Conservation (phyloP, 108 stramenopile species). For the Aurantiochytrium sp. region DNA sequence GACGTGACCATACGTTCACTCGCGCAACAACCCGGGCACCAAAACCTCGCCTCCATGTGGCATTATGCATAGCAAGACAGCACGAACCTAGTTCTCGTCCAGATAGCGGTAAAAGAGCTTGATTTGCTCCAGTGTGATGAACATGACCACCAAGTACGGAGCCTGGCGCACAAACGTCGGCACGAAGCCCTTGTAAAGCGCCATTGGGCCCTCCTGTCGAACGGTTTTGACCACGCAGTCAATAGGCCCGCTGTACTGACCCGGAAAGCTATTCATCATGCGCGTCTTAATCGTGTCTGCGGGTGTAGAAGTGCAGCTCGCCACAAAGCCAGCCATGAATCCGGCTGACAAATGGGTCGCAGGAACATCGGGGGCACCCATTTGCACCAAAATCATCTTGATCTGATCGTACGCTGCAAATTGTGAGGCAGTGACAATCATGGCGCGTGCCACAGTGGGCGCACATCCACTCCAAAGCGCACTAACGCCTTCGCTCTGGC, state of each 20-base stretch:
- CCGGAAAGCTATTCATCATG: neutral
- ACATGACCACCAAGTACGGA: constrained; percentile 14
- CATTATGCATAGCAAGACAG: no score
- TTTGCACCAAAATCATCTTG: neutral
- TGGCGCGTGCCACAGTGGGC: neutral
- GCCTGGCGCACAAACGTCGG: constrained; percentile 19
- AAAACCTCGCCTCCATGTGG: no score
- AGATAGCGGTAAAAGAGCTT: neutral
- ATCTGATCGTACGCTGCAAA: constrained; percentile 17
- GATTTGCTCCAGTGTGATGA: neutral
- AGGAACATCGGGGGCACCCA: neutral
- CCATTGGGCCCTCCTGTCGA: constrained; percentile 14
- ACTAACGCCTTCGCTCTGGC: neutral
- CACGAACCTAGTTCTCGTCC: neutral
- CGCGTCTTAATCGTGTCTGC: constrained; percentile 19
- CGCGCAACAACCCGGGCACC: no score
- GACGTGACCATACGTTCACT: no score
- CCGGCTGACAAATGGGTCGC: neutral
- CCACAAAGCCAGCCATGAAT: neutral
- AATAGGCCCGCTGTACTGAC: neutral
- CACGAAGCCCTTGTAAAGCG: constrained; percentile 20
- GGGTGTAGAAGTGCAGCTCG: neutral
- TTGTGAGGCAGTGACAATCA: constrained; percentile 3
- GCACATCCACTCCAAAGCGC: neutral
- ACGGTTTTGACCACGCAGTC: constrained; percentile 15